Evolutionary conservation across 2,329 filamentous ascomycete genomes (phyloP).

Genomic region (Colletotrichum eremochloae): DNA sequence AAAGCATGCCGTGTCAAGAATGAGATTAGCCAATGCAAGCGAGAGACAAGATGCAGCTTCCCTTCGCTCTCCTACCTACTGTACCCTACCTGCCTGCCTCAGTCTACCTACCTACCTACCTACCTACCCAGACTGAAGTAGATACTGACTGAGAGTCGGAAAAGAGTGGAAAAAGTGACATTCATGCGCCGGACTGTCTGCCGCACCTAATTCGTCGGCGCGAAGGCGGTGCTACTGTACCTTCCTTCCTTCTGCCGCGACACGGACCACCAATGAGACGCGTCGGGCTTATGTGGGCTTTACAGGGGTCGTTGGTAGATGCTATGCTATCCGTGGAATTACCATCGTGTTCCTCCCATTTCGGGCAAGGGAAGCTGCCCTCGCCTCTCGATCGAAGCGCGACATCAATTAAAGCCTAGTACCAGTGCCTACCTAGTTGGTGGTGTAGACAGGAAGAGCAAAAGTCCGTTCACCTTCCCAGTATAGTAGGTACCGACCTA

Average conservation of each 20-base stretch:
- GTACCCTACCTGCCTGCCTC: too few relatives aligned
- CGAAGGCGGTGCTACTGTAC: conserved; percentile 30
- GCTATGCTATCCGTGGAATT: not conserved
- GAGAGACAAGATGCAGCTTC: conserved; percentile 24
- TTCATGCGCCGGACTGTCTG: conserved; percentile 27
- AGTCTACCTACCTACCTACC: too few relatives aligned
- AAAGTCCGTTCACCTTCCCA: not conserved
- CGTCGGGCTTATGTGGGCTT: conserved; percentile 2
- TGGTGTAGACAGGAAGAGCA: not conserved
- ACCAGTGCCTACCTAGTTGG: too few relatives aligned
- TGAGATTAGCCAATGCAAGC: conserved; percentile 21
- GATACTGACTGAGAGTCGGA: too few relatives aligned
- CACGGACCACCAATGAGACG: conserved; percentile 33
- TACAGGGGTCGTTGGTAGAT: not conserved
- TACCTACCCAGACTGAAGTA: too few relatives aligned
- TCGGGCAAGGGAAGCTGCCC: conserved; percentile 15
- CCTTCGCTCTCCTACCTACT: not conserved
- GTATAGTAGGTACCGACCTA: not conserved
- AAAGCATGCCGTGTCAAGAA: not conserved
- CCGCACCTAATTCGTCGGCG: conserved; percentile 21
- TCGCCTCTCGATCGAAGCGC: conserved; percentile 11
- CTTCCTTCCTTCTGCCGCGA: conserved; percentile 27
- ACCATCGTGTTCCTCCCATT: conserved; percentile 10
- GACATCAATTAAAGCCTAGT: conserved; percentile 15
- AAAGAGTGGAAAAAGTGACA: conserved; percentile 10